Evolutionary conservation across 2,329 filamentous ascomycete species (phyloP).

Genomic region (Clonostachys sp.): DNA sequence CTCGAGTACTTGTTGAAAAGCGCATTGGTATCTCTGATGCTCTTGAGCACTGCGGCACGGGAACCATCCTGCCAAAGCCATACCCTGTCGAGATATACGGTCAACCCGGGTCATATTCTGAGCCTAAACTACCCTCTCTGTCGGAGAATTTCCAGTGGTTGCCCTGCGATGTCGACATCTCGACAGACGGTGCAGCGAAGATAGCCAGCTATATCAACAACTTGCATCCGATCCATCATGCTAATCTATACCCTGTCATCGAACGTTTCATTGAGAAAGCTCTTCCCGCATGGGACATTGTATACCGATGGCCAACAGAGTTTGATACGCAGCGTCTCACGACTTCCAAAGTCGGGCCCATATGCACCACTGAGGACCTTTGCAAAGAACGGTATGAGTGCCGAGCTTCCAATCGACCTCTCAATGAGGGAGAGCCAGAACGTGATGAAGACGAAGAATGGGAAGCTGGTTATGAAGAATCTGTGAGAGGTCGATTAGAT

Average conservation of each 20-base stretch:
- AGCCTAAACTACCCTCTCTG: background rate
- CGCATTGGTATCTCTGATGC: constrained; percentile 28
- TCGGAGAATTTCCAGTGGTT: constrained; percentile 37
- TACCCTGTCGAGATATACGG: background rate
- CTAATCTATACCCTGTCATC: constrained; percentile 29
- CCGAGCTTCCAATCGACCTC: constrained; percentile 9
- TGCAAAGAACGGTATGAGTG: constrained; percentile 5
- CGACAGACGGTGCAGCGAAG: constrained; percentile 18
- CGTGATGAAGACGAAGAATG: constrained; percentile 10
- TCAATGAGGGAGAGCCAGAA: constrained; percentile 14
- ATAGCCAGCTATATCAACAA: constrained; percentile 51
- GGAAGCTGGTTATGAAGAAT: constrained; percentile 8
- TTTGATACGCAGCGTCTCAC: constrained; percentile 17
- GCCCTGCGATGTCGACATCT: constrained; percentile 40
- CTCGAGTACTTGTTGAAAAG: constrained; percentile 20
- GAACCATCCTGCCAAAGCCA: constrained; percentile 15
- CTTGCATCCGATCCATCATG: constrained; percentile 35
- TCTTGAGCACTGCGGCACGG: constrained; percentile 24
- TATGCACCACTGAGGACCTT: background rate
- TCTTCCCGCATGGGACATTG: constrained; percentile 39
- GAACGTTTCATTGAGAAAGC: constrained; percentile 31
- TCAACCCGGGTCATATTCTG: background rate
- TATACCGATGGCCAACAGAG: constrained; percentile 21
- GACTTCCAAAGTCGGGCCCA: background rate
- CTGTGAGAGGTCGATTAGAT: constrained; percentile 11